Conservation (phyloP, 2,329 filamentous ascomycete species). For the Penicillium italicum region DNA sequence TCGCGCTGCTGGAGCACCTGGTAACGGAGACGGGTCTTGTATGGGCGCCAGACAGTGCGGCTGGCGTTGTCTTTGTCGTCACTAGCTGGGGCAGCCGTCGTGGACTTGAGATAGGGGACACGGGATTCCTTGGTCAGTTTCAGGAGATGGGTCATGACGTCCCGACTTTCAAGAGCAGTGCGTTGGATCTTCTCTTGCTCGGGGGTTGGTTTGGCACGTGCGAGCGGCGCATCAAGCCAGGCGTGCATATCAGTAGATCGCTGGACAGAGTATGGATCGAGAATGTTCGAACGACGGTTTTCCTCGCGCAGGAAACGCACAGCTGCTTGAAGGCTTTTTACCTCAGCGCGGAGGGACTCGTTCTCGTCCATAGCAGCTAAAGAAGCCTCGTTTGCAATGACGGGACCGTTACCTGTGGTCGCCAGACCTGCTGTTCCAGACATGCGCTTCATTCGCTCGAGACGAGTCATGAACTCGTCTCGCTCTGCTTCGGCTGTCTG, state of each 20-base stretch:
- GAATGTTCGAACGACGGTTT: constrained; percentile 40
- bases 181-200: constrained; percentile 34
- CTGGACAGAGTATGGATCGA: constrained; percentile 43
- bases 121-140: constrained; percentile 43
- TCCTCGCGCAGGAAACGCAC: constrained; percentile 47
- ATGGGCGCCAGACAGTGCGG: constrained; percentile 40
- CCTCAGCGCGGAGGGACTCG: constrained; percentile 42
- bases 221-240: constrained; percentile 45
- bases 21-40: constrained; percentile 43
- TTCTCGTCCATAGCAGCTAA: constrained; percentile 44
- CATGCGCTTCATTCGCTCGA: constrained; percentile 43
- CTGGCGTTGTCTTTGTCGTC: constrained; percentile 19
- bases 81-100: constrained; percentile 17
- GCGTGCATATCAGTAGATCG: constrained; percentile 39
- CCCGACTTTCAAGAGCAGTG: constrained; percentile 41
- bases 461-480: constrained; percentile 41
- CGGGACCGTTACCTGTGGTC: constrained; percentile 36
- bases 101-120: constrained; percentile 40
- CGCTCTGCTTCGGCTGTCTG: constrained; percentile 39
- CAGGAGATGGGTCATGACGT: constrained; percentile 43
- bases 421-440: constrained; percentile 38
- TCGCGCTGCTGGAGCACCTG: constrained; percentile 45
- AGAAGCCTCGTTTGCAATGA: constrained; percentile 39
- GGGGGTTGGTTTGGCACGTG: constrained; percentile 21
- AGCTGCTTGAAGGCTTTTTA: constrained; percentile 44